Percentiles rank a stretch among this genome's conserved stretches.
Evolutionary conservation across 345 rosid species (phyloP).

Genomic region (Eutrema heterophyllum): DNA sequence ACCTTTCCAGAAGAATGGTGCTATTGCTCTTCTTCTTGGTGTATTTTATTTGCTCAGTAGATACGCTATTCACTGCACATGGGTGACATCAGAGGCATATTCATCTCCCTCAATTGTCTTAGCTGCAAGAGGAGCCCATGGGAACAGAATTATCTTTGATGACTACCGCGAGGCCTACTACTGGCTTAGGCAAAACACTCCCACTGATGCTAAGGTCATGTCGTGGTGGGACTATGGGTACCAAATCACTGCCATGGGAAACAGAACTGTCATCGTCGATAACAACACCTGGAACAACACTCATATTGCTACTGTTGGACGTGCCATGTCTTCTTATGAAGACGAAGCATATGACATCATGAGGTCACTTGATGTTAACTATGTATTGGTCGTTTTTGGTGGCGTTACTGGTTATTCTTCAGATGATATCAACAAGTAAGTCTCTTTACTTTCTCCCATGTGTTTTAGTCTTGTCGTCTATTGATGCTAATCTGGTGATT

Average conservation of each 20-base stretch:
- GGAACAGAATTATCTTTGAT: constrained; percentile 87
- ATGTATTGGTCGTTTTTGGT: constrained; percentile 95
- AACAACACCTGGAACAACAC: constrained; percentile 99
- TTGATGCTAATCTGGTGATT: not conserved
- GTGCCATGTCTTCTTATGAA: constrained; percentile 98
- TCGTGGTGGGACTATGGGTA: constrained; percentile 99
- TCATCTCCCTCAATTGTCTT: constrained; percentile 97
- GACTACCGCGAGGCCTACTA: constrained; percentile 99
- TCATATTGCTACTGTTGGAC: constrained; percentile 99
- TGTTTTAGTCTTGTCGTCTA: not conserved
- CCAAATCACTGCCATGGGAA: constrained; percentile 99
- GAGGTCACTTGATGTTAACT: constrained; percentile 93
- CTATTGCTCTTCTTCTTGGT: constrained; percentile 77
- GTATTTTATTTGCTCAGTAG: constrained; percentile 86
- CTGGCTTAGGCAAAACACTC: constrained; percentile 98
- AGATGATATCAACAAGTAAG: constrained; percentile 99
- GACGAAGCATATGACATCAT: constrained; percentile 95
- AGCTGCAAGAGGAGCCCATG: constrained; percentile 99
- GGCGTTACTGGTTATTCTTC: constrained; percentile 99
- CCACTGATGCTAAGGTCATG: constrained; percentile 96
- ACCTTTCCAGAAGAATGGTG: constrained; percentile 90
- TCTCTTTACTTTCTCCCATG: not conserved
- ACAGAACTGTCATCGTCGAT: constrained; percentile 97
- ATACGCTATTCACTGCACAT: constrained; percentile 89
- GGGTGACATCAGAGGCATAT: constrained; percentile 99